Percentiles rank a stretch among this genome's conserved stretches.
Conservation (phyloP, 1,139 yeast genomes). For the Yamadazyma sp. region DNA sequence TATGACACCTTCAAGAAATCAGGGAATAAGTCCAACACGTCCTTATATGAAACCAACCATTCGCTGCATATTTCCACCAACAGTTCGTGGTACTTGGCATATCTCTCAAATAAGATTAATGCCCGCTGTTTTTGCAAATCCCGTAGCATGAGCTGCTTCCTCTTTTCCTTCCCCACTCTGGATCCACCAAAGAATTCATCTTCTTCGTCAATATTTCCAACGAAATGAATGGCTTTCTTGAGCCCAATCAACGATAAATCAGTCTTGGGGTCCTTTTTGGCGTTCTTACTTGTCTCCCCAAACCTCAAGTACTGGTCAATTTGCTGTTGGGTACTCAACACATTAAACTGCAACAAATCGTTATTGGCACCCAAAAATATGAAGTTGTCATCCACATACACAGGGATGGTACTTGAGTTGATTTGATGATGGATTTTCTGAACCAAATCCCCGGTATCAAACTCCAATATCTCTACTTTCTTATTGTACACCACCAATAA, state of each 20-base stretch:
- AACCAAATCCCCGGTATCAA: constrained; percentile 41
- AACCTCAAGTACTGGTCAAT: constrained; percentile 35
- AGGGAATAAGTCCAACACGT: constrained; percentile 39
- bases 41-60: constrained; percentile 40
- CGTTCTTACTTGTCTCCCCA: constrained; percentile 16
- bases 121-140: constrained; percentile 36
- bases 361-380: constrained; percentile 28
- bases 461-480: constrained; percentile 46
- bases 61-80: constrained; percentile 43
- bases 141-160: constrained; percentile 32
- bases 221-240: constrained; percentile 35
- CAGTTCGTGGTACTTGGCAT: constrained; percentile 40
- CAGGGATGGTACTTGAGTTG: constrained; percentile 24
- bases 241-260: constrained; percentile 36
- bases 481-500: constrained; percentile 40
- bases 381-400: constrained; percentile 15
- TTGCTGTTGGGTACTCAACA: constrained; percentile 38
- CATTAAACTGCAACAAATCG: constrained; percentile 31
- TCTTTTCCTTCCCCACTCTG: constrained; percentile 23
- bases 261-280: constrained; percentile 21
- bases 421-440: constrained; percentile 40
- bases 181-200: constrained; percentile 25
- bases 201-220: constrained; percentile 24
- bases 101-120: constrained; percentile 32
- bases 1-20: constrained; percentile 35